These are phyloP conservation scores for Aspergillus ellipticus DNA, from an alignment of 495 filamentous ascomycete genomes.

Conservation along the genomic window DNA sequence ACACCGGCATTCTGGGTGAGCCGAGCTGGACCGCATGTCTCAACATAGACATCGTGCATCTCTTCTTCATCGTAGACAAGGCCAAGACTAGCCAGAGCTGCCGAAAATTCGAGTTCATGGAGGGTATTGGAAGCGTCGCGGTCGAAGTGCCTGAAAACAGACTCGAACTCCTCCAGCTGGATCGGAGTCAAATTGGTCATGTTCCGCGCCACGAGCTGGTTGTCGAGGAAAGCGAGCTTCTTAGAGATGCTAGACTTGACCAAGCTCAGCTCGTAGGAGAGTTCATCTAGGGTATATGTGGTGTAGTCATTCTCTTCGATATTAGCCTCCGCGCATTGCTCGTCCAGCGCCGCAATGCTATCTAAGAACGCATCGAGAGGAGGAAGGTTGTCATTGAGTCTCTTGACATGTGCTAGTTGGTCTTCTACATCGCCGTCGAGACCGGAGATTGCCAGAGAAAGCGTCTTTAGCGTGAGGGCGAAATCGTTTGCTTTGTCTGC, in stretches of 20 bases:
- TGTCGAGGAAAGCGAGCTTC: conserved; percentile 94
- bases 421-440: conserved; percentile 95
- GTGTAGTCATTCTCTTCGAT: conserved; percentile 99
- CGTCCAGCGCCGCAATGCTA: conserved; percentile 75
- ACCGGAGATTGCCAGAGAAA: conserved; percentile 88
- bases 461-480: conserved; percentile 85
- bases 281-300: conserved; percentile 93
- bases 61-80: conserved; percentile 93
- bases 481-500: conserved; percentile 98
- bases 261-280: conserved; percentile 87
- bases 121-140: conserved; percentile 86
- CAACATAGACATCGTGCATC: conserved; percentile 87
- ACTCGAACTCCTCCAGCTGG: conserved; percentile 96
- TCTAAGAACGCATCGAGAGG: conserved; percentile 85
- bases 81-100: conserved; percentile 86
- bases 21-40: conserved; percentile 58
- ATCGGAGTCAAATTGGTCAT: conserved; percentile 99
- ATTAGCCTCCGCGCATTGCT: conserved; percentile 91
- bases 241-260: conserved; percentile 89
- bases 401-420: conserved; percentile 79
- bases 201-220: conserved; percentile 92
- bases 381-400: conserved; percentile 72
- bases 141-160: conserved; percentile 96
- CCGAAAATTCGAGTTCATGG: conserved; percentile 92
- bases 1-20: conserved; percentile 55